Conservation (phyloP, 371 early-diverging fungal genomes). For the Funneliformis caledonium region DNA sequence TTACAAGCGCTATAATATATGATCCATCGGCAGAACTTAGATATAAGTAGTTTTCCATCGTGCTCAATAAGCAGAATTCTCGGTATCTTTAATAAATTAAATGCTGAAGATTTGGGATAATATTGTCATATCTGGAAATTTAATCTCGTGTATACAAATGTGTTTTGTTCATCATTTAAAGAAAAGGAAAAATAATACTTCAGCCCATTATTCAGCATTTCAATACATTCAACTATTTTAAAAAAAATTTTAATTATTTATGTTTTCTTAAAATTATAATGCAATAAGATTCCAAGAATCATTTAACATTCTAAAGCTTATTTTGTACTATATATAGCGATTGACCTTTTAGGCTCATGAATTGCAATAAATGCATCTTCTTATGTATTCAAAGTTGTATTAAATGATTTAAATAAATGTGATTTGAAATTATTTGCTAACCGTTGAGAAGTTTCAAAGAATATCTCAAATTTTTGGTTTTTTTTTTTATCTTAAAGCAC, state of each 20-base stretch:
- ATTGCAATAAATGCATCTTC: slow-evolving; percentile 9
- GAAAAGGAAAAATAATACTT: too few species aligned
- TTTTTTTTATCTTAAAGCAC: slow-evolving; percentile 3
- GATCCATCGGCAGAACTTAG: slow-evolving; percentile 21
- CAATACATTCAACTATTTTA: slow-evolving; percentile 24
- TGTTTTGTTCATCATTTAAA: slow-evolving; percentile 19
- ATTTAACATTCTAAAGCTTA: background rate
- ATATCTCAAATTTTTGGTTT: background rate
- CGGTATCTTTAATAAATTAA: slow-evolving; percentile 33
- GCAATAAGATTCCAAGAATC: background rate
- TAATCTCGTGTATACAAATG: slow-evolving; percentile 10
- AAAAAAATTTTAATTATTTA: background rate
- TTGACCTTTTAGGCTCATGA: slow-evolving; percentile 22
- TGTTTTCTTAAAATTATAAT: background rate
- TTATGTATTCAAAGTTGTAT: background rate
- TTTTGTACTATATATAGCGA: slow-evolving; percentile 3
- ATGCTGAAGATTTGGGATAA: slow-evolving; percentile 11
- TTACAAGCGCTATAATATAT: slow-evolving; percentile 25
- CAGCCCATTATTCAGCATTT: too few species aligned
- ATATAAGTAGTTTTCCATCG: background rate
- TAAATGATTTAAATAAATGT: background rate
- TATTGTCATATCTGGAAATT: background rate
- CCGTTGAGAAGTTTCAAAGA: slow-evolving; percentile 15
- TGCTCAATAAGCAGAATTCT: slow-evolving; percentile 17
- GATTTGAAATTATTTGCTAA: background rate